A percentile compares a stretch with the other conserved stretches of the same genome.
Evolutionary conservation across 441 rosid species (phyloP).

Genomic region (Arabidopsis hybrid): DNA sequence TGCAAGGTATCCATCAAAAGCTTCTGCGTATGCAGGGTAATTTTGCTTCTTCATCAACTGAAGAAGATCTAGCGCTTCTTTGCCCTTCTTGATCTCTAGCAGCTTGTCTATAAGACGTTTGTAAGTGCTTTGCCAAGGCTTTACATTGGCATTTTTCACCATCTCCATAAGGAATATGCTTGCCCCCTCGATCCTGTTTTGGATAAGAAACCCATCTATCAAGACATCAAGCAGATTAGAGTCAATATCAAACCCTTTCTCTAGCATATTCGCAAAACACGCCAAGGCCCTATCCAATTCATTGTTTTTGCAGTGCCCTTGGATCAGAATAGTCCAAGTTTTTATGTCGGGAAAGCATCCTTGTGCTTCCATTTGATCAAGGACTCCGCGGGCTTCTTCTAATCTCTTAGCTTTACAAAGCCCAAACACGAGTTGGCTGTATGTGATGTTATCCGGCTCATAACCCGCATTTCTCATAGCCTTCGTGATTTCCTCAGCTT

Average conservation of each 20-base stretch:
- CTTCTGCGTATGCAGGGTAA: constrained; percentile 65
- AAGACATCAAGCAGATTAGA: constrained; percentile 72
- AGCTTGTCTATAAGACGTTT: constrained; percentile 73
- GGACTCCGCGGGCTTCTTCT: constrained; percentile 70
- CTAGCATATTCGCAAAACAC: constrained; percentile 68
- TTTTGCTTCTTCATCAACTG: constrained; percentile 70
- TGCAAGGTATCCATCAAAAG: constrained; percentile 68
- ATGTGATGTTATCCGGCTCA: constrained; percentile 84
- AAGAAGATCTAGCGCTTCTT: constrained; percentile 80
- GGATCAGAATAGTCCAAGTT: constrained; percentile 94
- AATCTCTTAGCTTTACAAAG: constrained; percentile 81
- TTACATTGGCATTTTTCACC: constrained; percentile 56
- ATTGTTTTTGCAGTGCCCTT: constrained; percentile 74
- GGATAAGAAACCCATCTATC: constrained; percentile 65
- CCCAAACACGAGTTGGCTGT: constrained; percentile 86
- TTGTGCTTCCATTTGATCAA: constrained; percentile 72
- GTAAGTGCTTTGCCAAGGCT: constrained; percentile 88
- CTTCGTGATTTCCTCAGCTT: constrained; percentile 66
- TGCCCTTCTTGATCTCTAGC: constrained; percentile 68
- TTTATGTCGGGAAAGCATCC: constrained; percentile 76
- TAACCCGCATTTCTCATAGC: constrained; percentile 73
- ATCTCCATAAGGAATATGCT: constrained; percentile 63
- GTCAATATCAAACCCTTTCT: constrained; percentile 61
- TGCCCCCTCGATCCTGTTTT: constrained; percentile 70
- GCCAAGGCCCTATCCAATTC: constrained; percentile 69